These are phyloP conservation scores for Saturnispora bothae DNA, from an alignment of 805 yeast genomes.

Conservation along the genomic window DNA sequence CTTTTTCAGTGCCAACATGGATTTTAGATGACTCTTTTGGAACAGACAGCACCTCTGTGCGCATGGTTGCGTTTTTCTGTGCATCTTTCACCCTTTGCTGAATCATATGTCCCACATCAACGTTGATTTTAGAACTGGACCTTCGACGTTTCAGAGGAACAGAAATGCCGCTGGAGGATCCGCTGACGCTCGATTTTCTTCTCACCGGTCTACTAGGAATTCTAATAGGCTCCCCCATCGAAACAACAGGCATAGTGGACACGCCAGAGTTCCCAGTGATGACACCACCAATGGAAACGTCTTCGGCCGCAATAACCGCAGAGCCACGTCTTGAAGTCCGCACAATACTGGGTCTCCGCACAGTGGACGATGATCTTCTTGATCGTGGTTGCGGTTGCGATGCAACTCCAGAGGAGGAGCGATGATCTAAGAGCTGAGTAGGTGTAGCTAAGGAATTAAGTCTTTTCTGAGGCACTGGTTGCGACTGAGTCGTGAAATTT, in stretches of 20 bases:
- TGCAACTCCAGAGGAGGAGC: too few relatives aligned
- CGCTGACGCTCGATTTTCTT: conserved; percentile 6
- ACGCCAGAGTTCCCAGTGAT: conserved; percentile 2
- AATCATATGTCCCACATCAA: conserved; percentile 1
- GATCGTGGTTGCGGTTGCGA: conserved; percentile 2
- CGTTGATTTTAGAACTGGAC: conserved; percentile 7
- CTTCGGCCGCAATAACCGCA: conserved; percentile 7
- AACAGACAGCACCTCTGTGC: too few relatives aligned
- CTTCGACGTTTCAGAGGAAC: conserved; percentile 10
- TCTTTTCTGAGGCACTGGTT: conserved; percentile 2
- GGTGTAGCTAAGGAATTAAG: conserved; percentile 12
- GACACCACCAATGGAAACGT: conserved; percentile 20
- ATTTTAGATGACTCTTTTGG: too few relatives aligned
- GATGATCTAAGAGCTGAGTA: conserved; percentile 8
- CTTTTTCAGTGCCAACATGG: too few relatives aligned
- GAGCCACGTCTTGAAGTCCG: conserved; percentile 6
- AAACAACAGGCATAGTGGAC: not conserved
- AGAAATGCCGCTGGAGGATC: conserved; percentile 2
- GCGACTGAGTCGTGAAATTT: not conserved
- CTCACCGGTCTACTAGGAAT: conserved; percentile 12
- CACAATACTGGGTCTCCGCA: conserved; percentile 6
- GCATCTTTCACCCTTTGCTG: too few relatives aligned
- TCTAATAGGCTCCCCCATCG: conserved; percentile 6
- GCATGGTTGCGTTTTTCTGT: too few relatives aligned
- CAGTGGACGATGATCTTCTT: conserved; percentile 3